These are phyloP conservation scores for Pyrenochaeta sp. DNA, from an alignment of 2,329 filamentous ascomycete species.

Conservation along the genomic window DNA sequence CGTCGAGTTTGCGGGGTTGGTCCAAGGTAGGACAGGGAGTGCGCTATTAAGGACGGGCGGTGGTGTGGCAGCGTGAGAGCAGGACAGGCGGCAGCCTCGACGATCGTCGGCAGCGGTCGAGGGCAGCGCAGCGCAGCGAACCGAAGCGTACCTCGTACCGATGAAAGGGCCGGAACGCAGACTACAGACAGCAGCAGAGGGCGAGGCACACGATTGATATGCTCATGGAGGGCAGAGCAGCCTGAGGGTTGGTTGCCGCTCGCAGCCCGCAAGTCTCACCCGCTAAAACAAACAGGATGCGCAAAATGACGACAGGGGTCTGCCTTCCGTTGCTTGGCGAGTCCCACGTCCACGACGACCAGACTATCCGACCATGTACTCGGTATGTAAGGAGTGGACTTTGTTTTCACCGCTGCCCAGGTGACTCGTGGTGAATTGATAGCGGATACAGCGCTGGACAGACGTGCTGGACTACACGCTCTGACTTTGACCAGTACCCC, in stretches of 20 bases:
- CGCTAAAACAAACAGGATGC: constrained; percentile 3
- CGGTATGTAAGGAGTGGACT: too few species aligned
- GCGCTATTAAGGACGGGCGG: constrained; percentile 1
- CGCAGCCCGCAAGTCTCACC: constrained; percentile 8
- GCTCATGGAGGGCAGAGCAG: constrained; percentile 16
- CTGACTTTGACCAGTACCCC: too few species aligned
- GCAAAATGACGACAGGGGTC: constrained; percentile 21
- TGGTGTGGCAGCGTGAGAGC: neutral
- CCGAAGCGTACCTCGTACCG: too few species aligned
- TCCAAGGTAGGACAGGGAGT: constrained; percentile 4
- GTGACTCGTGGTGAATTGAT: constrained; percentile 7
- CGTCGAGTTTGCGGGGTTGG: constrained; percentile 10
- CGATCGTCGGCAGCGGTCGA: constrained; percentile 7
- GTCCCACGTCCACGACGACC: constrained; percentile 3
- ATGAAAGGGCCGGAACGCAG: too few species aligned
- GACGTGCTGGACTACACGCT: too few species aligned
- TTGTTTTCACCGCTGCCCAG: constrained; percentile 22
- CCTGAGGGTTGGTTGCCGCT: constrained; percentile 15
- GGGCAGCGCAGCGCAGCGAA: too few species aligned
- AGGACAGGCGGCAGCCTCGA: constrained; percentile 5
- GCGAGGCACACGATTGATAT: constrained; percentile 8
- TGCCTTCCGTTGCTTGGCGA: neutral
- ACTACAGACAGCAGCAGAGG: too few species aligned
- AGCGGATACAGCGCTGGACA: constrained; percentile 16
- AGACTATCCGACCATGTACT: too few species aligned